Conservation (phyloP, 176 grass and related monocot genomes). For the Ensete glaucum region DNA sequence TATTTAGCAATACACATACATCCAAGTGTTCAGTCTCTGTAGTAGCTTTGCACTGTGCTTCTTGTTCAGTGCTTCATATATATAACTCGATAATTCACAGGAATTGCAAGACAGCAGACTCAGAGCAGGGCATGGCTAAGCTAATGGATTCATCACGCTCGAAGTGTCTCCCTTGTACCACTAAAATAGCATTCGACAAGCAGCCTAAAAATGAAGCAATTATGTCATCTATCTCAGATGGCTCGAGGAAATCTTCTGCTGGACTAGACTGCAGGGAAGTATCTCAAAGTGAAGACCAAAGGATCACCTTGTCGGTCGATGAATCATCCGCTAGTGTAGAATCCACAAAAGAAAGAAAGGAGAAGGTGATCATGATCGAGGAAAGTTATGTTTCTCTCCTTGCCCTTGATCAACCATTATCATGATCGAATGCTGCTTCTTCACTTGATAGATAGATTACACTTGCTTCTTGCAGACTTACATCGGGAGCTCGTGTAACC, state of each 20-base stretch:
- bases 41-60: too few species aligned
- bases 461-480: background rate
- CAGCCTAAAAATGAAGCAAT: background rate
- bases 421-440: background rate
- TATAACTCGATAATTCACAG: background rate
- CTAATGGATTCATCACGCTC: conserved; percentile 8
- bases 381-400: background rate
- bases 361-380: conserved; percentile 19
- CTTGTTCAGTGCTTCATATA: background rate
- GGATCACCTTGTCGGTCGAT: background rate
- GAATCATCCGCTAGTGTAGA: background rate
- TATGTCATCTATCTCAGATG: conserved; percentile 3
- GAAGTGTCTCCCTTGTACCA: conserved; percentile 7
- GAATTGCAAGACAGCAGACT: conserved; percentile 4
- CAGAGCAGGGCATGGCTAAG: background rate
- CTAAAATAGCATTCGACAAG: background rate
- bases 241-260: conserved; percentile 14
- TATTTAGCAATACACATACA: too few species aligned
- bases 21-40: too few species aligned
- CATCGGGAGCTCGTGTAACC: conserved; percentile 12
- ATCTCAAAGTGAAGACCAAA: background rate
- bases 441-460: conserved; percentile 31
- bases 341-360: background rate
- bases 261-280: background rate
- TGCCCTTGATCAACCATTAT: background rate